Evolutionary conservation across 805 yeast species (phyloP).

Genomic region (Kluyveromyces starmeri): DNA sequence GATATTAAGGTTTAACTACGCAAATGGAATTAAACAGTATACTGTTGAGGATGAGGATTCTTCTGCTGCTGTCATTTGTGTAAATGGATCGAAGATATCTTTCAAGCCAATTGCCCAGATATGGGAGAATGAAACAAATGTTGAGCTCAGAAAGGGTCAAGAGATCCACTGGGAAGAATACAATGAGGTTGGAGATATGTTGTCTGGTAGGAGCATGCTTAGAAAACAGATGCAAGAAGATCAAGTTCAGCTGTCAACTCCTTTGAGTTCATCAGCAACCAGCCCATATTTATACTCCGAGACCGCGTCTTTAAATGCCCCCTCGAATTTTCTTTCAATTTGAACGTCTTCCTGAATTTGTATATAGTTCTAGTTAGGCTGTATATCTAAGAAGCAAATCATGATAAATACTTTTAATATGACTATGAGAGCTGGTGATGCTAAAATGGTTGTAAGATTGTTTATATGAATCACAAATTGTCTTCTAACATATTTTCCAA

Average conservation of each 20-base stretch:
- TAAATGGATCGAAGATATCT: constrained; percentile 54
- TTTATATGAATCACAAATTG: background rate
- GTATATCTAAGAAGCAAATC: no score
- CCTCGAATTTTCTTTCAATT: no score
- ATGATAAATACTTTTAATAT: no score
- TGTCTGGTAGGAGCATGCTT: constrained; percentile 60
- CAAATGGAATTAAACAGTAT: constrained; percentile 39
- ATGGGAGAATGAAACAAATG: constrained; percentile 54
- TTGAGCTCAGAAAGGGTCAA: constrained; percentile 54
- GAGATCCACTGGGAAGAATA: constrained; percentile 61
- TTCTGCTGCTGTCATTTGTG: constrained; percentile 57
- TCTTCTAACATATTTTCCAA: constrained; percentile 22
- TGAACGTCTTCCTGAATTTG: no score
- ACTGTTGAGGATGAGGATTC: constrained; percentile 35
- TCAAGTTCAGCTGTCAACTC: no score
- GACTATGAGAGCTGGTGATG: no score
- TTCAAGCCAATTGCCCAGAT: constrained; percentile 49
- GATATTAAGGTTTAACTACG: constrained; percentile 43
- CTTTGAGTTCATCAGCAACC: no score
- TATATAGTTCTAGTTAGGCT: no score
- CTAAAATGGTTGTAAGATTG: background rate
- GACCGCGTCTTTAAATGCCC: no score
- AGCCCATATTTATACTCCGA: no score
- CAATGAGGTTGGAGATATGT: constrained; percentile 51
- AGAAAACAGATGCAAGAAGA: constrained; percentile 23